Evolutionary conservation across 2,329 filamentous ascomycete species (phyloP), one percentile per base, ranked within the genome.

Genomic region (Dothiorella sarmentorum): DNA sequence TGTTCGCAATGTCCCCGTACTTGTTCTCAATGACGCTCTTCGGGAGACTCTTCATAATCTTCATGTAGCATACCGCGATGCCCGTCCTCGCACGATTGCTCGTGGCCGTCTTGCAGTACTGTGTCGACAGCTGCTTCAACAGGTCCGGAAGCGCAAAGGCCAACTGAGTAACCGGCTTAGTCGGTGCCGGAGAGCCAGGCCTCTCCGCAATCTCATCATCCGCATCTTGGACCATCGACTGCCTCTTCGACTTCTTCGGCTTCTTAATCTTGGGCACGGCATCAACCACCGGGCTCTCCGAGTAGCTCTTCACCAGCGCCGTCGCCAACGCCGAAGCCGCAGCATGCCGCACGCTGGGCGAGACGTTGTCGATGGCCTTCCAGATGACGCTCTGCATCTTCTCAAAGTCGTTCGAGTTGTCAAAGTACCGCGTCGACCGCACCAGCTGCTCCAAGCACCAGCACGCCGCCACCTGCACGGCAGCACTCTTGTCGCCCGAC

Each of bases 321-420:
- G 90, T 85, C 9, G 91, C 89, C 60, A 97, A 80, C 69, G 90
- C 93, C 58, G 91, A 89, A 6, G 91, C 92, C 3, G 91, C 91
- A 2, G 92, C 90, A 73, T 93, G 89, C 61, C 94, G 84, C 53
- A 96, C 90, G 26, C 86, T 82, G 0, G 86, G 76, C 49, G 87
- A 89, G 1, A 85, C 74, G 33, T 87, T 92, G 65, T 99, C 94
- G 61, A 95, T 87, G 0, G 88, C 83, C 73, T 96, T 97, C 82
- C 91, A 94, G 15, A 95, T 77, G 5, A 88, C 85, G 31, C 83
- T 83, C 73, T 93, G 91, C 18, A 97, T 75, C 70, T 89, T 91
- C 65, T 99, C 94, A 68, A 96, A 96, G 69, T 99, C 94, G 70
- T 82, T 87, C 13, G 88, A 85, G 68, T 95, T 96, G 68, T 91